A percentile compares a stretch with the other conserved stretches of the same genome.
Conservation (phyloP, 2,329 filamentous ascomycete genomes). For the Knoxdaviesia capensis region DNA sequence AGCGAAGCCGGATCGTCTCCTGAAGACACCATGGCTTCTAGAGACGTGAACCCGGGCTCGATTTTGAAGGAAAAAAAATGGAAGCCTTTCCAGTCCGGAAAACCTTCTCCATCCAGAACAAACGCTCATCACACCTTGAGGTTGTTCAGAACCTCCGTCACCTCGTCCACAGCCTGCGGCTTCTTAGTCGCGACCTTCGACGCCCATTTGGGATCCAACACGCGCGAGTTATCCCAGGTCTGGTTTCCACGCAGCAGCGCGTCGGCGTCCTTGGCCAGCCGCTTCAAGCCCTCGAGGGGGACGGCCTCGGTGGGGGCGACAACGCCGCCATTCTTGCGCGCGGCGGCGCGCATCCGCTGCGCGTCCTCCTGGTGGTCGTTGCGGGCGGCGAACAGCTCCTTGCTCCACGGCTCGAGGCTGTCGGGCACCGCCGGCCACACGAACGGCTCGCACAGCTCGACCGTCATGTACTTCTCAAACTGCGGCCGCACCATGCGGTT, state of each 20-base stretch:
- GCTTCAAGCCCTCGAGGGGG: constrained; percentile 19
- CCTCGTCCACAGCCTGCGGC: constrained; percentile 8
- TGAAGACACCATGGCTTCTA: no score
- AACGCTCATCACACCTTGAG: no score
- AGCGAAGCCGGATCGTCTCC: no score
- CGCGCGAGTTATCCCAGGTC: constrained; percentile 33
- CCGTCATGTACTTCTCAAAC: constrained; percentile 80
- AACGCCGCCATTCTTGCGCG: constrained; percentile 1
- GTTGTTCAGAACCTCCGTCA: constrained; percentile 5
- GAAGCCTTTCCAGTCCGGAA: no score
- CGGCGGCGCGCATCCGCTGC: constrained; percentile 10
- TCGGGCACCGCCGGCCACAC: constrained; percentile 59
- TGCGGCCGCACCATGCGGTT: constrained; percentile 38
- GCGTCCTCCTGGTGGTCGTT: constrained; percentile 21
- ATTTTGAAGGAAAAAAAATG: no score
- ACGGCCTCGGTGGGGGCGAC: constrained; percentile 7
- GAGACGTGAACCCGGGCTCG: no score
- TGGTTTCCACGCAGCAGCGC: constrained; percentile 37
- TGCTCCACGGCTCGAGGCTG: constrained; percentile 43
- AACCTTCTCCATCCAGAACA: no score
- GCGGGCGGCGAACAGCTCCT: constrained; percentile 33
- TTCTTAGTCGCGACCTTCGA: constrained; percentile 9
- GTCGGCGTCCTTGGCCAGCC: constrained; percentile 39
- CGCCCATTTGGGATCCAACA: constrained; percentile 26
- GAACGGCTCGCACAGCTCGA: constrained; percentile 74